These are phyloP conservation scores for Zanthoxylum bungeanum DNA, from an alignment of 345 rosid genomes.

Conservation along the genomic window DNA sequence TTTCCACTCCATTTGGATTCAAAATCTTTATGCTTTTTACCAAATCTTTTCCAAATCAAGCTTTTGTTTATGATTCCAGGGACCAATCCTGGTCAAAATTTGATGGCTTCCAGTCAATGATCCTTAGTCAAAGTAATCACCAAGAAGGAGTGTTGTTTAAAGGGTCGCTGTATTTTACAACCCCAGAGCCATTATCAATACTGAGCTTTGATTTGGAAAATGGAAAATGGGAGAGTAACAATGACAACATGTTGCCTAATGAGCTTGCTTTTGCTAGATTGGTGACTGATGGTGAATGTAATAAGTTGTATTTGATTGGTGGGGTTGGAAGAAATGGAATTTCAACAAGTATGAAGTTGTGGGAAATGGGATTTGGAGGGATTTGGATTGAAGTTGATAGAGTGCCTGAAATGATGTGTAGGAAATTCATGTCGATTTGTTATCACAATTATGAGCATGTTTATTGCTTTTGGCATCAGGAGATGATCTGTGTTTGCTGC, in stretches of 20 bases:
- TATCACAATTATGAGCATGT: slow-evolving; percentile 89
- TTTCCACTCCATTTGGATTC: slow-evolving; percentile 49
- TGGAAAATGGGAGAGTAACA: slow-evolving; percentile 40
- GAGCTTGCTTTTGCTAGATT: slow-evolving; percentile 65
- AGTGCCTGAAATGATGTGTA: slow-evolving; percentile 72
- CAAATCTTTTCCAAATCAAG: slow-evolving; percentile 28
- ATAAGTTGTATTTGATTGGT: slow-evolving; percentile 64
- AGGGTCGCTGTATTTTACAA: slow-evolving; percentile 54
- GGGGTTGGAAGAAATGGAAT: slow-evolving; percentile 83
- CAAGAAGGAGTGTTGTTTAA: slow-evolving; percentile 62
- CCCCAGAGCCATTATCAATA: slow-evolving; percentile 61
- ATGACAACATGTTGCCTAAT: slow-evolving; percentile 34
- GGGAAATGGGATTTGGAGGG: slow-evolving; percentile 46
- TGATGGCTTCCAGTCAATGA: slow-evolving; percentile 39
- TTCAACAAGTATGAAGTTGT: slow-evolving; percentile 65
- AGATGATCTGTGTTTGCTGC: slow-evolving; percentile 81
- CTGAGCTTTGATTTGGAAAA: slow-evolving; percentile 43
- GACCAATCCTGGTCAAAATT: slow-evolving; percentile 45
- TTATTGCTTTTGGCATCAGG: slow-evolving; percentile 85
- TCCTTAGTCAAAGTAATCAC: slow-evolving; percentile 35
- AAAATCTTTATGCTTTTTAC: slow-evolving; percentile 58
- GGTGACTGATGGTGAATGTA: slow-evolving; percentile 46
- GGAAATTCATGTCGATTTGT: slow-evolving; percentile 77
- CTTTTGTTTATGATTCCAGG: slow-evolving; percentile 61
- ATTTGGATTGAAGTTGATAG: slow-evolving; percentile 58